A percentile compares a stretch with the other conserved stretches of the same genome.
These are phyloP conservation scores for Ceratocystis huliohia DNA, from an alignment of 2,329 filamentous ascomycete genomes.

Conservation along the genomic window DNA sequence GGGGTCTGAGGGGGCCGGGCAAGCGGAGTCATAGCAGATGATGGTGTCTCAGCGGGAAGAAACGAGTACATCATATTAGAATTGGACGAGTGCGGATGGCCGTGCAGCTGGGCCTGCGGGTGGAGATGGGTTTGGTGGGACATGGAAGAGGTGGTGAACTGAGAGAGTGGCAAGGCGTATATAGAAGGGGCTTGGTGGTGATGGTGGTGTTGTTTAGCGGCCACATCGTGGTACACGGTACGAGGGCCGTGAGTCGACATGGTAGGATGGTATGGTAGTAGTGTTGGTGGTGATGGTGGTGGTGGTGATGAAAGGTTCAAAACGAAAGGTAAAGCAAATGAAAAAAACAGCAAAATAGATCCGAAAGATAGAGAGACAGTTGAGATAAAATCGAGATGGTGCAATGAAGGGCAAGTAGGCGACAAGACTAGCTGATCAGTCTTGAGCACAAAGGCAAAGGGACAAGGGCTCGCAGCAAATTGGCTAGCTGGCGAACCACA, in stretches of 20 bases:
- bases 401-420: not conserved
- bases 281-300: not conserved
- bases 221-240: slow-evolving; percentile 13
- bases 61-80: slow-evolving; percentile 19
- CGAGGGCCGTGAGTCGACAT: slow-evolving; percentile 14
- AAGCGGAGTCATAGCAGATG: not conserved
- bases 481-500: not conserved
- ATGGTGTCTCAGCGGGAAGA: slow-evolving; percentile 6
- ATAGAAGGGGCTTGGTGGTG: not conserved
- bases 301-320: not conserved
- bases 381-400: not conserved
- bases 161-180: slow-evolving; percentile 3
- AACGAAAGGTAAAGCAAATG: not conserved
- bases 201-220: slow-evolving; percentile 12
- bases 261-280: not conserved
- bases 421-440: slow-evolving; percentile 9
- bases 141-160: not conserved
- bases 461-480: not conserved
- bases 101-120: not conserved
- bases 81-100: slow-evolving; percentile 8
- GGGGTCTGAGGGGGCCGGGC: not conserved
- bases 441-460: not conserved
- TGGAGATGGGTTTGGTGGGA: slow-evolving; percentile 7
- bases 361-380: not conserved
- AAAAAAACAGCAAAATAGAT: not conserved